Percentiles rank a stretch among this genome's conserved stretches.
These are phyloP conservation scores for Coemansia brasiliensis DNA, from an alignment of 192 early-diverging fungal species.

Conservation along the genomic window DNA sequence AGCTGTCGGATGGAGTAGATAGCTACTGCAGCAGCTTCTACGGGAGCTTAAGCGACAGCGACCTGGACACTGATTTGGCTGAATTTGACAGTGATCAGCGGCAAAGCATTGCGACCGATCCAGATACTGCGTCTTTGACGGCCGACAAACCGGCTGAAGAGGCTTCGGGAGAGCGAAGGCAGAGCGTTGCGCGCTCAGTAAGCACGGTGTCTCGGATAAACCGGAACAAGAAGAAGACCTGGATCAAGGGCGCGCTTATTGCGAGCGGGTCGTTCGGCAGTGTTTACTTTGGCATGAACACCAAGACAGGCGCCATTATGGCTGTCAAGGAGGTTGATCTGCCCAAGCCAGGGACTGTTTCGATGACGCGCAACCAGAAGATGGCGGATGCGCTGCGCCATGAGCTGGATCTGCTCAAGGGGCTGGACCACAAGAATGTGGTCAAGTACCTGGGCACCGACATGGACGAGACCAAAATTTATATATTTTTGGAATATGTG, in stretches of 20 bases:
- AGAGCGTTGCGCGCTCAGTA: constrained; percentile 21
- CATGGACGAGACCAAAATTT: constrained; percentile 70
- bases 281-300: constrained; percentile 89
- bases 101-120: background rate
- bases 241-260: constrained; percentile 88
- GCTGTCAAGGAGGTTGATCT: constrained; percentile 96
- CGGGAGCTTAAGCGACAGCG: constrained; percentile 43
- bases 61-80: constrained; percentile 33
- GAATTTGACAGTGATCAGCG: constrained; percentile 24
- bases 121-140: background rate
- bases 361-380: constrained; percentile 69
- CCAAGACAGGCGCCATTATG: constrained; percentile 88
- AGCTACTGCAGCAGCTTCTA: constrained; percentile 47
- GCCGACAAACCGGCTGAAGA: background rate
- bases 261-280: constrained; percentile 95
- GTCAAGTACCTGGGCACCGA: constrained; percentile 94
- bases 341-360: constrained; percentile 66
- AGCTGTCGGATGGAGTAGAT: constrained; percentile 33
- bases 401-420: constrained; percentile 88
- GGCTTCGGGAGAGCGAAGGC: constrained; percentile 14
- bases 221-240: constrained; percentile 55
- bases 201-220: constrained; percentile 20
- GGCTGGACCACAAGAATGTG: constrained; percentile 93
- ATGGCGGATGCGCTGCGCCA: constrained; percentile 86
- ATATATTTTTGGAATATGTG: constrained; percentile 97